Conservation (phyloP, 345 rosid species). For the Brassica juncea region DNA sequence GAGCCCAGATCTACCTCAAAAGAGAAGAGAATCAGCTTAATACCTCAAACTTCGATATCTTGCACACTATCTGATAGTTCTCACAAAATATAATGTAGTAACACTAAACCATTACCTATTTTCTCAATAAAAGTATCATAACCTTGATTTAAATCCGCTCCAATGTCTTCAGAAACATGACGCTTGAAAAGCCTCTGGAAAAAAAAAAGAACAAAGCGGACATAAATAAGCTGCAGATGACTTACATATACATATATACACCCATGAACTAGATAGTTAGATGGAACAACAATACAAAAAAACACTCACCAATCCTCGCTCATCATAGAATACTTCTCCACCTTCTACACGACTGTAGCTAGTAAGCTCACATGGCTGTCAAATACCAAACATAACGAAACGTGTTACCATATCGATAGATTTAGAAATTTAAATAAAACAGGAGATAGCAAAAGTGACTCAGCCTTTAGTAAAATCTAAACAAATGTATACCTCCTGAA, state of each 20-base stretch:
- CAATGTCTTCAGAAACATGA: conserved; percentile 69
- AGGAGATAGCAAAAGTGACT: no score
- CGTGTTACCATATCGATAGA: neutral
- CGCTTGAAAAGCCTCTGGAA: conserved; percentile 89
- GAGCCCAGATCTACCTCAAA: conserved; percentile 77
- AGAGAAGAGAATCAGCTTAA: conserved; percentile 24
- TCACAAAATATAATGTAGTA: neutral
- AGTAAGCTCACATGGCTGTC: conserved; percentile 88
- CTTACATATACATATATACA: conserved; percentile 6
- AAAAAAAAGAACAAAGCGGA: conserved; percentile 24
- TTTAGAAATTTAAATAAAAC: no score
- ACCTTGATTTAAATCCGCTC: conserved; percentile 94
- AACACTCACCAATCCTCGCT: conserved; percentile 69
- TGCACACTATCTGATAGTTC: conserved; percentile 6
- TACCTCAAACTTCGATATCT: conserved; percentile 11
- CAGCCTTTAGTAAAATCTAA: neutral
- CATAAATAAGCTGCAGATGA: conserved; percentile 19
- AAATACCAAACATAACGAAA: conserved; percentile 7
- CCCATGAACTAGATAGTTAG: neutral
- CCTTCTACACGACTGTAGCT: conserved; percentile 88
- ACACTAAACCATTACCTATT: conserved; percentile 61
- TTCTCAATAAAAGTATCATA: conserved; percentile 81
- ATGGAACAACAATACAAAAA: conserved; percentile 28
- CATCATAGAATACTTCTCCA: conserved; percentile 82
- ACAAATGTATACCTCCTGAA: conserved; percentile 73